These are phyloP conservation scores for Colletotrichum echinochloae DNA, from an alignment of 2,329 filamentous ascomycete species.

Conservation along the genomic window DNA sequence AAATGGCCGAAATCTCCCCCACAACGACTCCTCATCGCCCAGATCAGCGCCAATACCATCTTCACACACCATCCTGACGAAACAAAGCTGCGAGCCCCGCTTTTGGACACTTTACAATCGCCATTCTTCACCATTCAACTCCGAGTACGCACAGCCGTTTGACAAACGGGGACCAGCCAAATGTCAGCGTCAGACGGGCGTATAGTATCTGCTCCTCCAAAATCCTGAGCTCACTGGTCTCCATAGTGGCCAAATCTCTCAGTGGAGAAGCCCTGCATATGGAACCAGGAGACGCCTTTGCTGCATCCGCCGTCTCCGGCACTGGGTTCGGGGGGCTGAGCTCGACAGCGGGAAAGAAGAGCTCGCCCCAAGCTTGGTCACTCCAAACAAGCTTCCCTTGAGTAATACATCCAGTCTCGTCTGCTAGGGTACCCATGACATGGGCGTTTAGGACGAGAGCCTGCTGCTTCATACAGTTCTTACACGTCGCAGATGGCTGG, in stretches of 20 bases:
- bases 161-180: constrained; percentile 62
- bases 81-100: constrained; percentile 36
- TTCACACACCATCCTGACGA: constrained; percentile 29
- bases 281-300: constrained; percentile 19
- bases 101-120: constrained; percentile 18
- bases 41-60: constrained; percentile 6
- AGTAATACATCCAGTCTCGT: constrained; percentile 67
- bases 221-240: constrained; percentile 55
- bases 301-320: neutral
- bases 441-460: constrained; percentile 54
- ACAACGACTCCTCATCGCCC: constrained; percentile 27
- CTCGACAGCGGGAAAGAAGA: constrained; percentile 46
- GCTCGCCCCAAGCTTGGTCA: constrained; percentile 61
- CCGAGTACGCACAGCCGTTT: constrained; percentile 56
- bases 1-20: neutral
- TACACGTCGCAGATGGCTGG: constrained; percentile 51
- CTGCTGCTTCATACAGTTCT: constrained; percentile 50
- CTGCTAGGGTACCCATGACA: constrained; percentile 54
- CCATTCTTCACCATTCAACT: constrained; percentile 52
- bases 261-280: neutral
- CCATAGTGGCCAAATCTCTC: constrained; percentile 44
- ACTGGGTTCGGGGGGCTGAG: neutral
- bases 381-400: constrained; percentile 66
- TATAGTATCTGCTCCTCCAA: constrained; percentile 65
- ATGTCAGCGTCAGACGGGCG: constrained; percentile 64